Evolutionary conservation across 2,329 filamentous ascomycete species (phyloP), one percentile per base, ranked within the genome.

Genomic region (Talaromyces albobiverticillius): DNA sequence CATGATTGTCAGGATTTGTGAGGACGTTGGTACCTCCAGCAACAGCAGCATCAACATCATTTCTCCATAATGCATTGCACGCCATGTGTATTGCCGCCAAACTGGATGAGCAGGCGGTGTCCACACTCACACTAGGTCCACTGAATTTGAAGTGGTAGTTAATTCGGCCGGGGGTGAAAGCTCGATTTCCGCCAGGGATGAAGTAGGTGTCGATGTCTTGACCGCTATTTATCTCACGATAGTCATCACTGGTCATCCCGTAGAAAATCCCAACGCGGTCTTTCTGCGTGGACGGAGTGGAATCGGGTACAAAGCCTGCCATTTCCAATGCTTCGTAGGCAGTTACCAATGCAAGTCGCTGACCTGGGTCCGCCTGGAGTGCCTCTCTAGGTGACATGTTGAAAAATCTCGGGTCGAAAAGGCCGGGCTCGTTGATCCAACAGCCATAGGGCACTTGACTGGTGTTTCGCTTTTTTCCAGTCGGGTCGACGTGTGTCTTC

Each of bases 321-420:
- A 88, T 88, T 68, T 93, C 88, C 40, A 92, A 75, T 1, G 88
- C 88, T 66, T 91, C 88, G 64, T 89, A 91, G 1, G 87, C 87
- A 2, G 87, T 90, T 13, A 85, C 82, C 34, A 92, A 72, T 3
- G 86, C 85, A 60, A 91, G 78, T 63, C 88, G 81, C 67, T 90
- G 88, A 82, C 89, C 89, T 1, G 88, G 88, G 67, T 91, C 88
- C 2, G 87, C 90, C 67, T 90, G 86, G 53, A 82, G 82, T 32
- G 88, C 88, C 71, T 91, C 88, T 62, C 87, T 82, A 8, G 87
- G 87, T 29, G 87, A 90, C 60, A 74, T 70, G 52, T 72, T 67
- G 62, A 75, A 75, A 58, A 75, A 73, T 0, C 58, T 53, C 6
- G 67, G 59, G 54, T 75, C 71, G 43, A 75, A 74, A 7, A 64